Conservation (phyloP, 768 basidiomycete genomes). For the Hygrocybe coccinea region DNA sequence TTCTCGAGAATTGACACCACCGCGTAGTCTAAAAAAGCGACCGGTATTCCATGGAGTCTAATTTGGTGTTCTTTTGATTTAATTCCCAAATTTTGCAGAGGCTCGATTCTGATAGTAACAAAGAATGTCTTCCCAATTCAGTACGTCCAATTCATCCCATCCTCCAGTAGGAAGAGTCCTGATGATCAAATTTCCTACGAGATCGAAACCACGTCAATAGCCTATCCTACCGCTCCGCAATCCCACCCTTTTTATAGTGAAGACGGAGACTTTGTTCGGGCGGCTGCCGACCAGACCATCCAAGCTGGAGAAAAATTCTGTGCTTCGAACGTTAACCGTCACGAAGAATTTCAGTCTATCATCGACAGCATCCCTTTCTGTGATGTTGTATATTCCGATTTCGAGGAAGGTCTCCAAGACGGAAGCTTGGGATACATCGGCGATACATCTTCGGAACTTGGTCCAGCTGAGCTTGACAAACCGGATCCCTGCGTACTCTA, state of each 20-base stretch:
- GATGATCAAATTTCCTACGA: too few relatives aligned
- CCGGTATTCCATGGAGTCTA: slow-evolving; percentile 2
- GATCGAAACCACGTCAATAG: too few relatives aligned
- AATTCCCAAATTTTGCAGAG: too few relatives aligned
- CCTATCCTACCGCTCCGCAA: too few relatives aligned
- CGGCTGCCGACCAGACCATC: not conserved
- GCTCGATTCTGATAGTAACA: too few relatives aligned
- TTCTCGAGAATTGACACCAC: not conserved
- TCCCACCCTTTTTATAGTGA: too few relatives aligned
- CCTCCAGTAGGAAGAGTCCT: too few relatives aligned
- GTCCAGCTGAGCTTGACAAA: too few relatives aligned
- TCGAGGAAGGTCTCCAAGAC: slow-evolving; percentile 4
- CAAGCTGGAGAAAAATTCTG: not conserved
- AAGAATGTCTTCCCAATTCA: too few relatives aligned
- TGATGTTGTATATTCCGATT: slow-evolving; percentile 5
- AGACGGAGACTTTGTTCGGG: too few relatives aligned
- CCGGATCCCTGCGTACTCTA: not conserved
- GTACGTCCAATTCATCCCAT: too few relatives aligned
- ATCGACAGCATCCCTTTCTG: not conserved
- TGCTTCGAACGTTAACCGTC: not conserved
- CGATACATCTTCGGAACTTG: not conserved
- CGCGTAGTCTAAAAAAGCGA: not conserved
- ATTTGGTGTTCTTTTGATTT: not conserved
- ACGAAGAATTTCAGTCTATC: not conserved
- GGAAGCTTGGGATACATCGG: not conserved